Evolutionary conservation across 805 yeast species (phyloP).

Genomic region (Hanseniaspora vineae): DNA sequence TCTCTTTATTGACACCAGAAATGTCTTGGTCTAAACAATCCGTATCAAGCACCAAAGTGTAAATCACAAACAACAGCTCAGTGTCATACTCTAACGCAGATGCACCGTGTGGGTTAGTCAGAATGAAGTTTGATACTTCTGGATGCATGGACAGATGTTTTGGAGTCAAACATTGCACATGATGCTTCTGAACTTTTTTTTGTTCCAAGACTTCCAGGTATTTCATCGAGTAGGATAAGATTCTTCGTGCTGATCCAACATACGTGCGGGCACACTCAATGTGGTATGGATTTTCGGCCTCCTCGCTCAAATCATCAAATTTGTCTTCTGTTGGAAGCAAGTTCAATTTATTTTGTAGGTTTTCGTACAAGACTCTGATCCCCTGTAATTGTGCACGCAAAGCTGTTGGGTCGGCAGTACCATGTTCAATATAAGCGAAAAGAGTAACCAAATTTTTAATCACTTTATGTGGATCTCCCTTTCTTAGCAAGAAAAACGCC

Average conservation of each 20-base stretch:
- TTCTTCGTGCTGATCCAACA: slow-evolving; percentile 8
- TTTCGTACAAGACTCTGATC: neutral
- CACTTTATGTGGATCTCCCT: slow-evolving; percentile 10
- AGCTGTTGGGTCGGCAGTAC: neutral
- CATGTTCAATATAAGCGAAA: neutral
- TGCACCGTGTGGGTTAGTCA: too few species aligned
- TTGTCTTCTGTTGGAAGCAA: neutral
- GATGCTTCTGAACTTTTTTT: slow-evolving; percentile 29
- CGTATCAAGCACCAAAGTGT: too few species aligned
- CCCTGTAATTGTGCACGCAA: neutral
- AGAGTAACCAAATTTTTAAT: neutral
- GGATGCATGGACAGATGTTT: slow-evolving; percentile 39
- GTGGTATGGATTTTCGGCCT: neutral
- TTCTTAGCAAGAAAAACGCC: slow-evolving; percentile 23
- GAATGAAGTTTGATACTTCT: slow-evolving; percentile 17
- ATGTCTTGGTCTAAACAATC: too few species aligned
- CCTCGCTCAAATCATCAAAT: too few species aligned
- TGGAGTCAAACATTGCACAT: slow-evolving; percentile 32
- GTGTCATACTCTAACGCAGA: too few species aligned
- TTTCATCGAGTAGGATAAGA: slow-evolving; percentile 33
- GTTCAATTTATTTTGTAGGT: neutral
- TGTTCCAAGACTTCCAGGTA: slow-evolving; percentile 40
- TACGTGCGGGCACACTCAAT: neutral
- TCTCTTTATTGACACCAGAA: too few species aligned
- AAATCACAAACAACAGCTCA: too few species aligned